These are phyloP conservation scores for Rosa rugosa DNA, from an alignment of 306 rosid genomes.

Conservation along the genomic window DNA sequence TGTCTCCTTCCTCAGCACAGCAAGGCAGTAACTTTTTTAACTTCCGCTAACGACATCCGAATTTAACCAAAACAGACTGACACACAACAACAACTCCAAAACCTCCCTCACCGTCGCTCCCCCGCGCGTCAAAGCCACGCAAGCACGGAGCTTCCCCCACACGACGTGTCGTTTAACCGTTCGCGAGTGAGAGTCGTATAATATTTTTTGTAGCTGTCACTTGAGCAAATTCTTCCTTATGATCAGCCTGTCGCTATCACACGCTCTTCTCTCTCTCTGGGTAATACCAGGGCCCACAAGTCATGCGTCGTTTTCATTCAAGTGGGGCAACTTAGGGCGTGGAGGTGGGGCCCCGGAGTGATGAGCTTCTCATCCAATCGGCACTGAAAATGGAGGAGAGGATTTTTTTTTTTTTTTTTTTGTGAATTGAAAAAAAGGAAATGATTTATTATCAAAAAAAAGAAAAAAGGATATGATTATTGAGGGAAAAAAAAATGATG, in stretches of 20 bases:
- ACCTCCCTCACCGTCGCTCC: background rate
- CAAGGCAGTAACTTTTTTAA: background rate
- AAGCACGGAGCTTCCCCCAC: background rate
- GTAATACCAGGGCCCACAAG: constrained; percentile 24
- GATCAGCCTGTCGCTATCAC: constrained; percentile 44
- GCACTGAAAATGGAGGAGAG: constrained; percentile 49
- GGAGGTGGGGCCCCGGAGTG: constrained; percentile 32
- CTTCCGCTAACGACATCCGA: constrained; percentile 15
- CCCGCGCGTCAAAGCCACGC: background rate
- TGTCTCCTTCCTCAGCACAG: background rate
- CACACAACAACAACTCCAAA: background rate
- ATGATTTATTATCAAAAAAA: background rate
- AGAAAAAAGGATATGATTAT: too few species aligned
- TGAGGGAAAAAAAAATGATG: constrained; percentile 14
- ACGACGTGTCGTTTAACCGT: constrained; percentile 14
- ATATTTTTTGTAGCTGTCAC: constrained; percentile 3
- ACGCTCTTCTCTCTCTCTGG: constrained; percentile 9
- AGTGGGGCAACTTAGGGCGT: constrained; percentile 24
- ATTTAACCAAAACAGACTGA: constrained; percentile 11
- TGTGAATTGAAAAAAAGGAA: background rate
- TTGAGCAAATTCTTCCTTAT: constrained; percentile 21
- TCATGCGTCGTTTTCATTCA: constrained; percentile 22
- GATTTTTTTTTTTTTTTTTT: background rate
- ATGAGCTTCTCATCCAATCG: constrained; percentile 34
- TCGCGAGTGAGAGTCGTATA: background rate